Base-by-base conservation (phyloP, 306 rosid species). In the Malus sieversii region DNA sequence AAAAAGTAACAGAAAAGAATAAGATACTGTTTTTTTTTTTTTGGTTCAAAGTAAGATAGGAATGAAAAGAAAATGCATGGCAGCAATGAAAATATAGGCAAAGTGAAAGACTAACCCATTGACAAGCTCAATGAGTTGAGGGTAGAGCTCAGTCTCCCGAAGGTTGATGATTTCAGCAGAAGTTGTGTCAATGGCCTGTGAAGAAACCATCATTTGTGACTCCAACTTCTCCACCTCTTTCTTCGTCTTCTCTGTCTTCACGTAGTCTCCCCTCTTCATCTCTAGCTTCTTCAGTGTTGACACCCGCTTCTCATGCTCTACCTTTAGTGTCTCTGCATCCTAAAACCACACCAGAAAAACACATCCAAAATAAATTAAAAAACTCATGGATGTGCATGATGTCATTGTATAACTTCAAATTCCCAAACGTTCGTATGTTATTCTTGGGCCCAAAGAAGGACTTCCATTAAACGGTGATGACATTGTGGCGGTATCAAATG, bases 181-280 rank as follows among this genome's bases (percentile, higher is more conserved):
- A 19, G 97, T 95, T 63, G 92, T 85, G 55, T 95, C 97, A 12
- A 95, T 89, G 87, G 99, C 92, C 71, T 89, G 97, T 3, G 96
- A 87, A 77, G 97, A 84, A 83, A 95, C 99, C 92, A 86, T 90
- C 96, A 92, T 83, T 75, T 90, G 96, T 35, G 99, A 95, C 77
- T 92, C 97, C 81, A 90, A 82, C 79, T 89, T 95, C 73, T 95
- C 99, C 16, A 95, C 93, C 74, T 89, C 97, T 77, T 92, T 95
- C 87, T 89, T 95, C 3, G 84, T 88, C 85, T 92, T 95, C 88
- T 90, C 97, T 10, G 97, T 92, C 84, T 85, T 95, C 80, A 92
- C 73, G 78, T 92, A 95, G 61, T 95, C 97, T 3, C 88, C 96
- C 58, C 93, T 88, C 85, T 86, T 95, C 92, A 95, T 75, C 87